Evolutionary conservation across 2,329 filamentous ascomycete species (phyloP).

Genomic region (Juglanconis oblonga): DNA sequence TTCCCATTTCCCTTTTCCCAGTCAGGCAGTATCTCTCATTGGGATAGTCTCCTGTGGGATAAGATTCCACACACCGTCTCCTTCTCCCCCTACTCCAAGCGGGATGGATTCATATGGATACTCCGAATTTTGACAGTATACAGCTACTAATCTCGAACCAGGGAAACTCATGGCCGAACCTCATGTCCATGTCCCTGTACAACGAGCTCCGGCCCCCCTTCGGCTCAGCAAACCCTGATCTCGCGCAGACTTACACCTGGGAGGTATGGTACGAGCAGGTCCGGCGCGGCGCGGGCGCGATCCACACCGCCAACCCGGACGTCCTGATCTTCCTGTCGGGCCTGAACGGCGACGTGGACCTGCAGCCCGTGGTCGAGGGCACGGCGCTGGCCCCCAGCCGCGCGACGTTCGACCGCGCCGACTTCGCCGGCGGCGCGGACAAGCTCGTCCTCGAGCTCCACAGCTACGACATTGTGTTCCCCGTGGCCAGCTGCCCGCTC

Average conservation of each 20-base stretch:
- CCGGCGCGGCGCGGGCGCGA: slow-evolving; percentile 44
- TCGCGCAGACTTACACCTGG: slow-evolving; percentile 51
- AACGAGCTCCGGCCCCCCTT: slow-evolving; percentile 50
- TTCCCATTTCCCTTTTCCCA: neutral
- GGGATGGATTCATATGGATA: no score
- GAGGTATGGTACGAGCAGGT: slow-evolving; percentile 51
- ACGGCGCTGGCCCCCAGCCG: slow-evolving; percentile 45
- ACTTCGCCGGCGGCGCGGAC: slow-evolving; percentile 48
- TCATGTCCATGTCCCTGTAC: slow-evolving; percentile 50
- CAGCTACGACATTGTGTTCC: slow-evolving; percentile 52
- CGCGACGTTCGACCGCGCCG: slow-evolving; percentile 38
- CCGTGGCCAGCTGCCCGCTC: slow-evolving; percentile 40
- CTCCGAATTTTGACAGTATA: no score
- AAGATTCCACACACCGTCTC: no score
- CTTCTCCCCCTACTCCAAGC: no score
- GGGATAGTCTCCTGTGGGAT: no score
- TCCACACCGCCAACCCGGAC: slow-evolving; percentile 49
- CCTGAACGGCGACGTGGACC: slow-evolving; percentile 53
- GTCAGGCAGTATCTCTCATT: neutral
- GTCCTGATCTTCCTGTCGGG: slow-evolving; percentile 59
- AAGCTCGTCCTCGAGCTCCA: slow-evolving; percentile 61
- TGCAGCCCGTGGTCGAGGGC: slow-evolving; percentile 49
- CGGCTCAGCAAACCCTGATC: slow-evolving; percentile 25
- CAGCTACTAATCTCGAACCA: slow-evolving; percentile 22
- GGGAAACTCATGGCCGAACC: slow-evolving; percentile 44